Evolutionary conservation across 2,329 filamentous ascomycete genomes (phyloP).

Genomic region (Elsinoe necatrix): DNA sequence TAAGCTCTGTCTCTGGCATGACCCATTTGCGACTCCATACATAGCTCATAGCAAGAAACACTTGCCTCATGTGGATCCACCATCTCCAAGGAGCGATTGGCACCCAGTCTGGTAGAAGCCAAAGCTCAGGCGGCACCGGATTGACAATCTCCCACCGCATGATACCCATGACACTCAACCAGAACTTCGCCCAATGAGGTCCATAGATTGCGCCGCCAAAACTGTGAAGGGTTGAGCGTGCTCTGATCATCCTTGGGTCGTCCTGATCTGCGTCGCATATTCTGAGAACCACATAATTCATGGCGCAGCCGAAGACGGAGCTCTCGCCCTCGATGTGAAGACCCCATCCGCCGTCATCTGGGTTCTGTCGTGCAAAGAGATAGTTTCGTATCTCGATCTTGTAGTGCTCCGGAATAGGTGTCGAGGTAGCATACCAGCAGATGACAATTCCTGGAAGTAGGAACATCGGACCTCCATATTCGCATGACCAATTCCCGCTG

Average conservation of each 20-base stretch:
- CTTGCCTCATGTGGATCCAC: conserved; percentile 98
- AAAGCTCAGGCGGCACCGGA: conserved; percentile 84
- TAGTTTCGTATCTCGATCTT: conserved; percentile 89
- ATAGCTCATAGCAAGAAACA: conserved; percentile 89
- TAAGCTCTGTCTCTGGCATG: conserved; percentile 56
- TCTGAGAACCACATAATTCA: conserved; percentile 79
- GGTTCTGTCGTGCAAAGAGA: conserved; percentile 70
- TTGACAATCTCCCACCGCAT: conserved; percentile 89
- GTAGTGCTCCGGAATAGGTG: conserved; percentile 70
- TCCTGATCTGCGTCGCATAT: conserved; percentile 77
- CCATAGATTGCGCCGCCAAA: conserved; percentile 75
- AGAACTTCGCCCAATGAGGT: conserved; percentile 97
- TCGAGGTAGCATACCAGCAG: conserved; percentile 81
- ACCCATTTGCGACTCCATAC: conserved; percentile 77
- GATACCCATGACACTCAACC: conserved; percentile 77
- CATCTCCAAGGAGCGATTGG: conserved; percentile 64
- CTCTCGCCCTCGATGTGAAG: conserved; percentile 91
- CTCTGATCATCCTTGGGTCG: conserved; percentile 76
- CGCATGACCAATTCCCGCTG: conserved; percentile 90
- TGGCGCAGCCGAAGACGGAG: conserved; percentile 76
- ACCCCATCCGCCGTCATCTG: conserved; percentile 84
- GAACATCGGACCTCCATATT: conserved; percentile 97
- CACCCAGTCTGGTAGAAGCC: conserved; percentile 44
- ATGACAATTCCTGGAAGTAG: conserved; percentile 78
- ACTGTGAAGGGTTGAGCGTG: conserved; percentile 70